phyloP scores from a whole-genome alignment of 805 yeast species.

The Candida insectorum region DNA sequence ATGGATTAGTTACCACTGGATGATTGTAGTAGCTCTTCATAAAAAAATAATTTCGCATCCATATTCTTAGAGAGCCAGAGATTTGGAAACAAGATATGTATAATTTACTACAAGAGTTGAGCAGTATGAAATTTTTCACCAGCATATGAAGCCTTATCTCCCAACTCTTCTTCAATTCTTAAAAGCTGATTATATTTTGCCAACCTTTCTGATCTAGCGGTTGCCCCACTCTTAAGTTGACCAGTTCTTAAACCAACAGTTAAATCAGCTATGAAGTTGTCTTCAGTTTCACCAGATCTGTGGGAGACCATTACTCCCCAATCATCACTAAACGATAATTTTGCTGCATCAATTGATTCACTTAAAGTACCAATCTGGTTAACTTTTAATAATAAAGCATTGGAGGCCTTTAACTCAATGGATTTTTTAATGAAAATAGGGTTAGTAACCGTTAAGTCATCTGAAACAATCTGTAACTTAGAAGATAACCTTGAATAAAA shows the following conservation, averaged over 20 bases:
- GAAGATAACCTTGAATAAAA: conserved; percentile 1
- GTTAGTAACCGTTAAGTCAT: conserved; percentile 23
- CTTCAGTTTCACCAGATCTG: conserved; percentile 17
- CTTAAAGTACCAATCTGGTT: conserved; percentile 21
- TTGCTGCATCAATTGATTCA: conserved; percentile 18
- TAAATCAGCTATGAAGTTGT: conserved; percentile 20
- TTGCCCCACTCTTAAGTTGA: conserved; percentile 22
- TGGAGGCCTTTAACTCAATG: conserved; percentile 18
- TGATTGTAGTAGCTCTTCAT: conserved; percentile 19
- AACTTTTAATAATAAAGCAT: conserved; percentile 19
- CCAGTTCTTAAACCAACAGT: conserved; percentile 20
- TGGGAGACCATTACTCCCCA: conserved; percentile 23
- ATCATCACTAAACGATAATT: conserved; percentile 13
- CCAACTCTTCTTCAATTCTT: conserved; percentile 21
- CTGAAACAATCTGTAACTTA: conserved; percentile 17
- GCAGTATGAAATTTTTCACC: too few relatives aligned
- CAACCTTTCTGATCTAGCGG: conserved; percentile 21
- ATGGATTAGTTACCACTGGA: conserved; percentile 30
- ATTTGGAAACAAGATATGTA: too few relatives aligned
- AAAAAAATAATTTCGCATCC: too few relatives aligned
- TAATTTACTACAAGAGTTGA: too few relatives aligned
- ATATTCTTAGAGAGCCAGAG: too few relatives aligned
- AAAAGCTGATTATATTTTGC: conserved; percentile 20
- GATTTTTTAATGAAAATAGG: conserved; percentile 17
- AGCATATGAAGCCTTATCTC: conserved; percentile 16